Evolutionary conservation across 768 basidiomycete genomes (phyloP).

Genomic region (Vararia minispora): DNA sequence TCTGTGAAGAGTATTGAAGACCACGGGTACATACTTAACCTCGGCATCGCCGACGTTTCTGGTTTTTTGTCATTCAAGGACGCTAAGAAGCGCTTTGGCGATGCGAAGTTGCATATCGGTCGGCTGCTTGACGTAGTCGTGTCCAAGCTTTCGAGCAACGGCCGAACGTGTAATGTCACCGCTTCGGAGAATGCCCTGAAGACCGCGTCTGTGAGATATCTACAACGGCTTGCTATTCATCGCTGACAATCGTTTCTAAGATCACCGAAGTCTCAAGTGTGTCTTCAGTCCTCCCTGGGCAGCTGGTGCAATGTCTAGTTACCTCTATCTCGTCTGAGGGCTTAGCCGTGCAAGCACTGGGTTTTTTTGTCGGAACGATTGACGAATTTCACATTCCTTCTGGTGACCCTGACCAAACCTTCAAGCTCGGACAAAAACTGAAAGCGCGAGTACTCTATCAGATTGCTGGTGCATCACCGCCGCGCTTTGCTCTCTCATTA

Average conservation of each 20-base stretch:
- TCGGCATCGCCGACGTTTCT: conserved; percentile 68
- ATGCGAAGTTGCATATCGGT: conserved; percentile 43
- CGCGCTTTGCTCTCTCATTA: conserved; percentile 74
- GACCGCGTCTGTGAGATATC: conserved; percentile 41
- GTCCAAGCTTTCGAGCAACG: conserved; percentile 57
- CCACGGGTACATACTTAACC: conserved; percentile 84
- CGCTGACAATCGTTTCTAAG: conserved; percentile 23
- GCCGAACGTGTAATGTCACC: conserved; percentile 65
- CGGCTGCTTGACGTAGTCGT: conserved; percentile 60
- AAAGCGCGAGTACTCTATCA: conserved; percentile 81
- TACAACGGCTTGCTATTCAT: background rate
- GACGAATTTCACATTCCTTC: conserved; percentile 67
- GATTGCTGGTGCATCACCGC: conserved; percentile 55
- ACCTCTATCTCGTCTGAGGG: conserved; percentile 67
- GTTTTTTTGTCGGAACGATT: conserved; percentile 85
- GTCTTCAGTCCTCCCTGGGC: conserved; percentile 77
- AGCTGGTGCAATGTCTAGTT: conserved; percentile 71
- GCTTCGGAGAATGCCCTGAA: conserved; percentile 36
- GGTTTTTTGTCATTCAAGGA: conserved; percentile 83
- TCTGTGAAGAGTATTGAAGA: conserved; percentile 83
- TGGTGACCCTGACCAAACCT: conserved; percentile 28
- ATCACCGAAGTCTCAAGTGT: conserved; percentile 70
- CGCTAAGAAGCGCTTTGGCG: conserved; percentile 29
- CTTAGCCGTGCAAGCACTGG: conserved; percentile 79
- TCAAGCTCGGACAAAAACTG: conserved; percentile 63